phyloP scores from a whole-genome alignment of 345 rosid species.

The Clarkia xantiana region DNA sequence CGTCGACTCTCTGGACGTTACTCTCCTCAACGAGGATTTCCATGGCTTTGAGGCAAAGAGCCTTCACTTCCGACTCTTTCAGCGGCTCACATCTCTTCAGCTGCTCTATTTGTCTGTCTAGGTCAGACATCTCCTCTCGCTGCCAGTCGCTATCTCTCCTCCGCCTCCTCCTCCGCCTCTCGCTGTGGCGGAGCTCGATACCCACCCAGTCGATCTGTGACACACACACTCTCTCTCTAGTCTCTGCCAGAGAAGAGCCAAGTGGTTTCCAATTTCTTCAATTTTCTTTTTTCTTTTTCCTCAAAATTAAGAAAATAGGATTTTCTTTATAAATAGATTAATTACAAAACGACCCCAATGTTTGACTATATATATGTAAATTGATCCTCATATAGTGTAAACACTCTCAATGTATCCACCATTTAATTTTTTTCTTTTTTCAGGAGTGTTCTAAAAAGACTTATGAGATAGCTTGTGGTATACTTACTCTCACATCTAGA shows the following conservation, averaged over 20 bases:
- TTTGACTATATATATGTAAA: too few relatives aligned
- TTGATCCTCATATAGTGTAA: too few relatives aligned
- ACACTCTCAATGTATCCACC: too few relatives aligned
- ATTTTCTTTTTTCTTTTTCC: background rate
- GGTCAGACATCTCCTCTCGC: conserved; percentile 63
- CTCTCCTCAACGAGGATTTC: conserved; percentile 95
- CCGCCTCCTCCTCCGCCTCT: background rate
- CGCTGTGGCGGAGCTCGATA: background rate
- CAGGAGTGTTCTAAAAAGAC: too few relatives aligned
- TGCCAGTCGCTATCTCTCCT: background rate
- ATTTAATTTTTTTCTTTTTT: too few relatives aligned
- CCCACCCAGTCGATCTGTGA: conserved; percentile 2
- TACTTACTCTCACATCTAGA: too few relatives aligned
- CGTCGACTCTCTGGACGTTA: conserved; percentile 93
- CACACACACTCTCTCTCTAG: conserved; percentile 3
- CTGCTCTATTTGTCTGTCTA: conserved; percentile 90
- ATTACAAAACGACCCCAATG: too few relatives aligned
- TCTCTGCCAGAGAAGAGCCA: background rate
- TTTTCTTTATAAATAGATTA: too few relatives aligned
- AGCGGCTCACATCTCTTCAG: conserved; percentile 91
- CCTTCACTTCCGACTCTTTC: conserved; percentile 90
- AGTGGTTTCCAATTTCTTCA: conserved; percentile 4
- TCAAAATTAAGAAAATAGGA: too few relatives aligned
- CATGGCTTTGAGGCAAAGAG: conserved; percentile 92
- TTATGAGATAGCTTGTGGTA: too few relatives aligned